Evolutionary conservation across 2,329 filamentous ascomycete genomes (phyloP).

Genomic region (Trichoderma asperellum): DNA sequence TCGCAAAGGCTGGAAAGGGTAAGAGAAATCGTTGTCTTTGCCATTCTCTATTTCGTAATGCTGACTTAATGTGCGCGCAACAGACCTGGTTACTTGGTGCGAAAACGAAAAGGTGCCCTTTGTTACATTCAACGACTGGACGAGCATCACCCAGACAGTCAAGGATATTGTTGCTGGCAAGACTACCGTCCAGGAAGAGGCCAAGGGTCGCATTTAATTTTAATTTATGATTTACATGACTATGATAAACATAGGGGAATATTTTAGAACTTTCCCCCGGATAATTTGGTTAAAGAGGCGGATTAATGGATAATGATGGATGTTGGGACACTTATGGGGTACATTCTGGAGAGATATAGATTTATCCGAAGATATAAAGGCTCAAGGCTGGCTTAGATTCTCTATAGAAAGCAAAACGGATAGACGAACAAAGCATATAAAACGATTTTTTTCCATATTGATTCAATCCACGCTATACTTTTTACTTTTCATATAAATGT

Average conservation of each 20-base stretch:
- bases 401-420: conserved; percentile 4
- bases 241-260: background rate
- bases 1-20: conserved; percentile 90
- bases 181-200: conserved; percentile 70
- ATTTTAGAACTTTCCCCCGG: background rate
- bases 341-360: conserved; percentile 17
- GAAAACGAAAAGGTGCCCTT: conserved; percentile 83
- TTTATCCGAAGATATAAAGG: background rate
- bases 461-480: background rate
- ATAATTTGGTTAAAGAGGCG: background rate
- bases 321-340: background rate
- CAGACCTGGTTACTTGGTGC: conserved; percentile 87
- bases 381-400: background rate
- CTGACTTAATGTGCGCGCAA: background rate
- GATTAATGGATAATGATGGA: background rate
- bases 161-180: conserved; percentile 78
- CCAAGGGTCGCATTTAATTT: conserved; percentile 50
- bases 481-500: background rate
- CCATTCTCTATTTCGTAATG: background rate
- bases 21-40: conserved; percentile 35
- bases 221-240: conserved; percentile 5
- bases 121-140: conserved; percentile 84
- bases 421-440: conserved; percentile 17
- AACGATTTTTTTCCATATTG: background rate
- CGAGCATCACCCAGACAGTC: conserved; percentile 73